Evolutionary conservation across 495 filamentous ascomycete genomes (phyloP), one percentile per base, ranked within the genome.

Genomic region (Penicillium simplicissimum): DNA sequence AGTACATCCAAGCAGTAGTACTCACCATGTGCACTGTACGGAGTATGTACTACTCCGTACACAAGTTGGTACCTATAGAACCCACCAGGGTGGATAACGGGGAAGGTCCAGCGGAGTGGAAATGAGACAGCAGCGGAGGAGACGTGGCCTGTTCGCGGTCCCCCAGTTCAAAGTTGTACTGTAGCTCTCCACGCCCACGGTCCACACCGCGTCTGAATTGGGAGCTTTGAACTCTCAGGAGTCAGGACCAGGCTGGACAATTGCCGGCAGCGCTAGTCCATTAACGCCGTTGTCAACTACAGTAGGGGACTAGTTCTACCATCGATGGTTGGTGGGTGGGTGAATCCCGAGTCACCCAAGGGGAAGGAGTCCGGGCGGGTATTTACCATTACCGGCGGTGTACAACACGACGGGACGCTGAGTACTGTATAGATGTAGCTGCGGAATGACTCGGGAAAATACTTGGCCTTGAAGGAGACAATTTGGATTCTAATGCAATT

Each of bases 111-210:
- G 45, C 55, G 17, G 55, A 45, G 40, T 43, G 45, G 35, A 62
- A 57, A 60, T 60, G 58, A 57, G 55, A 58, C 49, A 33, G 33
- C 45, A 23, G 58, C 48, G 58, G 58, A 58, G 66, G 66, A 64
- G 69, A 71, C 66, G 69, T 71, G 69, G 69, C 69, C 69, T 71
- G 69, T 71, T 71, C 69, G 35, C 56, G 1, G n/a, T 35, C 21
- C 56, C 42, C 34, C 31, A 45, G 42, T 43, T n/a, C n/a, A n/a
- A n/a, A n/a, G n/a, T n/a, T n/a, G n/a, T n/a, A n/a, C n/a, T 33
- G 48, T 28, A 51, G 48, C 51, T 53, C 17, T 53, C 28, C 51
- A 53, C 51, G 11, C 37, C 28, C 51, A 53, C 51, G 11, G n/a
- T 53, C 51, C 51, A 53, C 51, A 53, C 31, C 51, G 33, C 8